Evolutionary conservation across 73 alveolate genomes (phyloP).

Genomic region (Tetrahymena thermophila): DNA sequence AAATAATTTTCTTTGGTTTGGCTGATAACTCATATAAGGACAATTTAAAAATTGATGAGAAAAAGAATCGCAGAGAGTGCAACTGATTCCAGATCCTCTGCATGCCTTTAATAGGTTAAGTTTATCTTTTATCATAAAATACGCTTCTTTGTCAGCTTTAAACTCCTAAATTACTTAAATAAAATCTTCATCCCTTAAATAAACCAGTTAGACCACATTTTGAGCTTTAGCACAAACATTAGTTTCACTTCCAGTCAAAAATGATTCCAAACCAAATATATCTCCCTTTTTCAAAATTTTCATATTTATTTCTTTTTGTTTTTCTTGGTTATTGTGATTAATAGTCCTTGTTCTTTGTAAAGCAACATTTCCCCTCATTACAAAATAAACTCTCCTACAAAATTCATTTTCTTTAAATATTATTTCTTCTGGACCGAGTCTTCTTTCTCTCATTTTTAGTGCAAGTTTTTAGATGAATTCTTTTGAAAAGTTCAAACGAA

Average conservation of each 20-base stretch:
- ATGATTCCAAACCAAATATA: conserved; percentile 48
- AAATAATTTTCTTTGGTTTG: background rate
- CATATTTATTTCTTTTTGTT: background rate
- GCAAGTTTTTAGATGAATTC: conserved; percentile 12
- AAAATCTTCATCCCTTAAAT: background rate
- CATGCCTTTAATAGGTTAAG: background rate
- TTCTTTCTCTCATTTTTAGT: background rate
- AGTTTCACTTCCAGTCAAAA: conserved; percentile 50
- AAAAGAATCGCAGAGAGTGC: background rate
- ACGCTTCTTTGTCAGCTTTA: background rate
- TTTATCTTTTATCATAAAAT: background rate
- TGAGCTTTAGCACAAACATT: conserved; percentile 42
- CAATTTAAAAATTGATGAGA: background rate
- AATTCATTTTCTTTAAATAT: background rate
- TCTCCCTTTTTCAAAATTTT: conserved; percentile 14
- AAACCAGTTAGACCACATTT: conserved; percentile 25
- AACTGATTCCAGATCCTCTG: background rate
- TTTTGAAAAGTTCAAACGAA: conserved; percentile 47
- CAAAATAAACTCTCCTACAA: background rate
- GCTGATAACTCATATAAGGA: background rate
- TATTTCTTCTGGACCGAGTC: background rate
- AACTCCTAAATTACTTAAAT: background rate
- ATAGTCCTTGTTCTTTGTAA: background rate
- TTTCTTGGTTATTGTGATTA: background rate
- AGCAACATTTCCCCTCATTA: background rate